Percentiles rank a stretch among this genome's conserved stretches.
These are phyloP conservation scores for Yamadazyma pseudoaaseri DNA, from an alignment of 1,139 yeast species.

Conservation along the genomic window DNA sequence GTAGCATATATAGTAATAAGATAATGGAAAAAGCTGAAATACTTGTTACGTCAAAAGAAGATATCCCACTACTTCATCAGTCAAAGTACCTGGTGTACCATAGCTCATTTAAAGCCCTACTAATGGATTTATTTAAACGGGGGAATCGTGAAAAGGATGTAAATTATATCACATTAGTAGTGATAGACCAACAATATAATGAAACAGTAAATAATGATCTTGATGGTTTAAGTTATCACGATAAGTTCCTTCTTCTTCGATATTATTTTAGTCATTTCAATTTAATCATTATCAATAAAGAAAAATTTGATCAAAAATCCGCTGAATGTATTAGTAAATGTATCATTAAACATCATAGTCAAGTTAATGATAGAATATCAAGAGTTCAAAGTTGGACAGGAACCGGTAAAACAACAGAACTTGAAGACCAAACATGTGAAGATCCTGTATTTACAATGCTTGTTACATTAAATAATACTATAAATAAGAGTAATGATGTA, in stretches of 20 bases:
- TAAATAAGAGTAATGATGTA: slow-evolving; percentile 24
- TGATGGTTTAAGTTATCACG: slow-evolving; percentile 23
- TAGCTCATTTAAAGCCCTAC: slow-evolving; percentile 11
- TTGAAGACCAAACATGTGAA: neutral
- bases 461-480: slow-evolving; percentile 23
- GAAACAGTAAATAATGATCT: slow-evolving; percentile 10
- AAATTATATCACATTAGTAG: slow-evolving; percentile 33
- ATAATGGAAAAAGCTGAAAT: slow-evolving; percentile 1
- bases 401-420: slow-evolving; percentile 25
- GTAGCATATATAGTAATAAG: no score
- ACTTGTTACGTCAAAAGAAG: slow-evolving; percentile 1
- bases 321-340: slow-evolving; percentile 20
- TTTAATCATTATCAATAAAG: slow-evolving; percentile 27
- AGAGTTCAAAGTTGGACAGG: slow-evolving; percentile 63
- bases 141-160: slow-evolving; percentile 38
- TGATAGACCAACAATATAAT: slow-evolving; percentile 20
- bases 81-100: slow-evolving; percentile 1
- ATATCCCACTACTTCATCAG: slow-evolving; percentile 1
- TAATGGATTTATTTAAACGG: slow-evolving; percentile 28
- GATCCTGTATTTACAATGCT: slow-evolving; percentile 28
- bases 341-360: slow-evolving; percentile 24
- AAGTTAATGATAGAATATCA: slow-evolving; percentile 39
- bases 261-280: slow-evolving; percentile 46
- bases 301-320: slow-evolving; percentile 7
- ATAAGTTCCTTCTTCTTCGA: slow-evolving; percentile 31